Percentiles rank a stretch among this genome's conserved stretches.
Conservation (phyloP, 768 basidiomycete species). For the Rhizopogon vinicolor region DNA sequence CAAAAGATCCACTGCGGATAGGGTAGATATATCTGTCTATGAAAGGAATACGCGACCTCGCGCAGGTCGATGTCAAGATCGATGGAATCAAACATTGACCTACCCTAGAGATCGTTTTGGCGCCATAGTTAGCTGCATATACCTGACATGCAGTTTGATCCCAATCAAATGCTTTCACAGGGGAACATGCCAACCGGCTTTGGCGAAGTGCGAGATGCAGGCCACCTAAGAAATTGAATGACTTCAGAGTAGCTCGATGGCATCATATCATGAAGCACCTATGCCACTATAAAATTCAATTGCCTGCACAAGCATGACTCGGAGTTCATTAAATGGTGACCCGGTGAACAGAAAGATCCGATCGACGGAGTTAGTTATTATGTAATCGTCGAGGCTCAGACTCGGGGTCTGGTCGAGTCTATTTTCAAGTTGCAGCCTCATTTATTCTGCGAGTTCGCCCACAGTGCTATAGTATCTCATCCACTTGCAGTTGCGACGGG, state of each 20-base stretch:
- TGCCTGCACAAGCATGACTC: slow-evolving; percentile 12
- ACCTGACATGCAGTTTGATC: slow-evolving; percentile 71
- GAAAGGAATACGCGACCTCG: not conserved
- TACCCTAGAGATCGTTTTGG: slow-evolving; percentile 47
- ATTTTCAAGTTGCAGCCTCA: too few species aligned
- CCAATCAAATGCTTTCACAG: slow-evolving; percentile 79
- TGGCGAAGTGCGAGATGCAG: slow-evolving; percentile 62
- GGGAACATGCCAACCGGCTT: slow-evolving; percentile 39
- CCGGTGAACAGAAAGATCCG: not conserved
- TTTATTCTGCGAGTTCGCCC: not conserved
- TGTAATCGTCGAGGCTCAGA: slow-evolving; percentile 1
- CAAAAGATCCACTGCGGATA: slow-evolving; percentile 46
- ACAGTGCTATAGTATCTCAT: not conserved
- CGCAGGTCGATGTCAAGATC: not conserved
- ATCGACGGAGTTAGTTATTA: not conserved
- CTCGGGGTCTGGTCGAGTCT: not conserved
- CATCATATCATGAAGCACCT: slow-evolving; percentile 37
- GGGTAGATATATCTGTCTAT: slow-evolving; percentile 57
- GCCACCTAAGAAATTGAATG: slow-evolving; percentile 45
- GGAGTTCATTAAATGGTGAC: slow-evolving; percentile 1
- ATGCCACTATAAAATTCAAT: slow-evolving; percentile 80
- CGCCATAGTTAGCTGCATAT: slow-evolving; percentile 58
- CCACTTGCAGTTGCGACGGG: not conserved
- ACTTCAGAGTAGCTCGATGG: not conserved
- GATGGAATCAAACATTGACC: slow-evolving; percentile 2